A percentile compares a stretch with the other conserved stretches of the same genome.
Evolutionary conservation across 2,329 filamentous ascomycete genomes (phyloP).

Genomic region (Thermothelomyces thermophilus): DNA sequence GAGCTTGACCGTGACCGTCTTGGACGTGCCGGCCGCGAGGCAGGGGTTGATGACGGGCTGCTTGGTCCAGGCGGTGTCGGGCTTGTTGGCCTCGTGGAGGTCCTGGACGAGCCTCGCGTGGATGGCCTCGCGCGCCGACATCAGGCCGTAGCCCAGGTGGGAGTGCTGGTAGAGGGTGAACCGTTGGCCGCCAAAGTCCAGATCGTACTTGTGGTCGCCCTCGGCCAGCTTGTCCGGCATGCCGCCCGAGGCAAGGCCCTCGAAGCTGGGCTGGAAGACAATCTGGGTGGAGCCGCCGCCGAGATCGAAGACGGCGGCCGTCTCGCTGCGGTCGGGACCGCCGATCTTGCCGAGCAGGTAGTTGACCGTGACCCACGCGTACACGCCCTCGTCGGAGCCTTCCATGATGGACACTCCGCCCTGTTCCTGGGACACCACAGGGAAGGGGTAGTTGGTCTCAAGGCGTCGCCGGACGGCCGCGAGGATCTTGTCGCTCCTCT

Average conservation of each 20-base stretch:
- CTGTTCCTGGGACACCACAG: constrained; percentile 77
- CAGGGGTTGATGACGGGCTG: constrained; percentile 76
- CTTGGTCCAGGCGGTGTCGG: constrained; percentile 56
- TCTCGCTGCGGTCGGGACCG: constrained; percentile 79
- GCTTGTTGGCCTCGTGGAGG: constrained; percentile 56
- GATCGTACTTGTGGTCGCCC: constrained; percentile 92
- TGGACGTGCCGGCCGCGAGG: constrained; percentile 72
- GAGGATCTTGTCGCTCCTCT: constrained; percentile 77
- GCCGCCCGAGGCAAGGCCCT: constrained; percentile 62
- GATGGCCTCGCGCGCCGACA: constrained; percentile 85
- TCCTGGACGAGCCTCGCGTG: constrained; percentile 70
- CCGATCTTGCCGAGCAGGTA: constrained; percentile 98
- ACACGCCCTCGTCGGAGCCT: constrained; percentile 92
- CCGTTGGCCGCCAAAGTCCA: constrained; percentile 81
- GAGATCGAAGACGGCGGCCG: constrained; percentile 91
- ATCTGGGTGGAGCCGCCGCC: constrained; percentile 97
- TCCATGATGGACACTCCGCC: constrained; percentile 96
- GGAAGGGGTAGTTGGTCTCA: constrained; percentile 89
- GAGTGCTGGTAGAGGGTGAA: constrained; percentile 98
- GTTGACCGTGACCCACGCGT: constrained; percentile 98
- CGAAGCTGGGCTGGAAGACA: constrained; percentile 94
- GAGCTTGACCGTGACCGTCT: constrained; percentile 66
- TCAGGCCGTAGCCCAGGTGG: constrained; percentile 92
- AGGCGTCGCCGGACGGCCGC: constrained; percentile 76
- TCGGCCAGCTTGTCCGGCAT: constrained; percentile 80